These are phyloP conservation scores for Cladosporium phlei DNA, from an alignment of 2,329 filamentous ascomycete species.

Conservation along the genomic window DNA sequence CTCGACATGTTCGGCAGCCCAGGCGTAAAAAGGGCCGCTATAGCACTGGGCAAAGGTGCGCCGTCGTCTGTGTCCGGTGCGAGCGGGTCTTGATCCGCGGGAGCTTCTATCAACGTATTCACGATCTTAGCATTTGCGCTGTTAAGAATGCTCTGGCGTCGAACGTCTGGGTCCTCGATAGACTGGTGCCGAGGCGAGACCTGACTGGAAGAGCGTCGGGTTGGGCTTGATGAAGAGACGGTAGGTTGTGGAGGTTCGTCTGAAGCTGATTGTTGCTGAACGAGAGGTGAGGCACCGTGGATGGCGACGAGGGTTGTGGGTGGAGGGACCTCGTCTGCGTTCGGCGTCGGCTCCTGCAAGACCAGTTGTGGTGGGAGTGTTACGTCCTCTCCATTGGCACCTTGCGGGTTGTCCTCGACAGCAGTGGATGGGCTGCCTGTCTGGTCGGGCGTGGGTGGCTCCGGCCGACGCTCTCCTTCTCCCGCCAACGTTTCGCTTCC, in stretches of 20 bases:
- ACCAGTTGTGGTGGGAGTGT: constrained; percentile 20
- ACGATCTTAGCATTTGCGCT: constrained; percentile 42
- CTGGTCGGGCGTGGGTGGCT: not conserved
- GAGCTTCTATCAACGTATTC: constrained; percentile 50
- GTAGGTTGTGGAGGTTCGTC: not conserved
- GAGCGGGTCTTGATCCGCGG: constrained; percentile 24
- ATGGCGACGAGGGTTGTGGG: not conserved
- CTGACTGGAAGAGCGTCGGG: constrained; percentile 11
- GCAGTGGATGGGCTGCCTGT: not conserved
- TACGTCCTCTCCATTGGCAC: constrained; percentile 8
- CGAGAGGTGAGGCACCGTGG: not conserved
- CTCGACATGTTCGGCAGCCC: constrained; percentile 21
- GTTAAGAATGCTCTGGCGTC: constrained; percentile 37
- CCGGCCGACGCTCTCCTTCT: constrained; percentile 2
- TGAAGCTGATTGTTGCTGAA: not conserved
- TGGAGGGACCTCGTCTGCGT: constrained; percentile 1
- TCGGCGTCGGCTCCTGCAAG: constrained; percentile 28
- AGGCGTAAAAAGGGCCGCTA: constrained; percentile 31
- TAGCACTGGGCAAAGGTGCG: constrained; percentile 23
- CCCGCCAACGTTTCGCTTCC: constrained; percentile 15
- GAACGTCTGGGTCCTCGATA: constrained; percentile 12
- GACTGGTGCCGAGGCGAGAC: constrained; percentile 4
- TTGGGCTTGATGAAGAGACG: not conserved
- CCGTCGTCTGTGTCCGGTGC: constrained; percentile 29
- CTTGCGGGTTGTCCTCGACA: not conserved